A percentile compares a stretch with the other conserved stretches of the same genome.
Conservation (phyloP, 164 flowering plant species). For the Magnolia changhungtana region DNA sequence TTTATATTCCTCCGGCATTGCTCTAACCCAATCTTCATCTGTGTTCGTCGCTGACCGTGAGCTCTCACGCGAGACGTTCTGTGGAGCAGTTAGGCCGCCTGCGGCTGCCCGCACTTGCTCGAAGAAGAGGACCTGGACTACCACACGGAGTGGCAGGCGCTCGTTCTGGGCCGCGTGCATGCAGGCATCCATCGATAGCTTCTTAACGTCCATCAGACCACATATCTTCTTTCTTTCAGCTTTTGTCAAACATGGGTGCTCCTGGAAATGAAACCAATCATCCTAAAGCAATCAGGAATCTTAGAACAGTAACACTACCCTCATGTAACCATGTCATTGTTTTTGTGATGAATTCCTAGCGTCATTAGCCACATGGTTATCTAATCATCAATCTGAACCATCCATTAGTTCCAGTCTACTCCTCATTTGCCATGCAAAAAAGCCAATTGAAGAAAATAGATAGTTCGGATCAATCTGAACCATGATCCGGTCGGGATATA, state of each 20-base stretch:
- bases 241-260: constrained; percentile 61
- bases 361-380: too few relatives aligned
- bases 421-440: too few relatives aligned
- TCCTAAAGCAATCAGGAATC: not conserved
- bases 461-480: too few relatives aligned
- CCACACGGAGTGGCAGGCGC: constrained; percentile 77
- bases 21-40: constrained; percentile 47
- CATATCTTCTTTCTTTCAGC: constrained; percentile 69
- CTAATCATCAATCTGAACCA: too few relatives aligned
- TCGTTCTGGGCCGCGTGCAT: constrained; percentile 92
- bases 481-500: too few relatives aligned
- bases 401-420: too few relatives aligned
- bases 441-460: too few relatives aligned
- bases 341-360: too few relatives aligned
- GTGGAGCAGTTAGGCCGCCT: constrained; percentile 23
- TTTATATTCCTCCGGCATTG: constrained; percentile 25
- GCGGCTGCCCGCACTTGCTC: constrained; percentile 69
- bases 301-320: too few relatives aligned
- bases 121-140: constrained; percentile 79
- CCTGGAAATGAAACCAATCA: constrained; percentile 38
- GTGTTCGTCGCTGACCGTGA: constrained; percentile 34
- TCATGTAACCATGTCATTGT: too few relatives aligned
- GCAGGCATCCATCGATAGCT: constrained; percentile 57
- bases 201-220: constrained; percentile 73
- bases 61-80: constrained; percentile 22